phyloP scores from a whole-genome alignment of 1,284 basidiomycete species.

The Retiboletus flavoniger region DNA sequence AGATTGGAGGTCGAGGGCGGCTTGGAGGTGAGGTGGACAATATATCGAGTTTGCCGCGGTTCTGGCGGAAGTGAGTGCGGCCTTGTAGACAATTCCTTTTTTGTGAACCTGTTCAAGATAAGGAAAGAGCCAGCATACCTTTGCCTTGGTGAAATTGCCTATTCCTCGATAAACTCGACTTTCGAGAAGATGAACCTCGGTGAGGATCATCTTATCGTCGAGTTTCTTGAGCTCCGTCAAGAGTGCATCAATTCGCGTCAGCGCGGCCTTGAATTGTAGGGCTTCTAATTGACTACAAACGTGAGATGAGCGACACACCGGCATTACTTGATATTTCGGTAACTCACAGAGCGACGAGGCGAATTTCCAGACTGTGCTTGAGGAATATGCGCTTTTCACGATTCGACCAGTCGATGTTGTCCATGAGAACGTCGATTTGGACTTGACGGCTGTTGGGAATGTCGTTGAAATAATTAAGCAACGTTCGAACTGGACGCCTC shows the following conservation, averaged over 20 bases:
- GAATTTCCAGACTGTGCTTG: constrained; percentile 91
- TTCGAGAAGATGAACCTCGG: constrained; percentile 94
- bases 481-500: constrained; percentile 71
- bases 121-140: constrained; percentile 47
- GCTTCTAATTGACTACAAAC: constrained; percentile 69
- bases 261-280: constrained; percentile 75
- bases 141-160: constrained; percentile 92
- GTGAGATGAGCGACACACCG: constrained; percentile 1
- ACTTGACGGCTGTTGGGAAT: constrained; percentile 75
- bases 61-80: constrained; percentile 87
- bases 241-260: constrained; percentile 81
- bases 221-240: constrained; percentile 89
- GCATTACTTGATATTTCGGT: neutral
- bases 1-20: constrained; percentile 88
- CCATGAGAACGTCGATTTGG: constrained; percentile 86
- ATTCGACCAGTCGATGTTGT: constrained; percentile 94
- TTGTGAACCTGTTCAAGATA: neutral
- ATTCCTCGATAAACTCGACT: constrained; percentile 88
- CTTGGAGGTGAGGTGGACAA: constrained; percentile 92
- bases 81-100: constrained; percentile 45
- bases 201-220: constrained; percentile 98
- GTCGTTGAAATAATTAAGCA: constrained; percentile 84
- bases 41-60: constrained; percentile 98
- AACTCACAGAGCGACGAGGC: constrained; percentile 78
- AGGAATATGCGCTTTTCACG: constrained; percentile 93